Percentiles rank a stretch among this genome's conserved stretches.
These are phyloP conservation scores for Conticribra weissflogii DNA, from an alignment of 108 stramenopile genomes.

Conservation along the genomic window DNA sequence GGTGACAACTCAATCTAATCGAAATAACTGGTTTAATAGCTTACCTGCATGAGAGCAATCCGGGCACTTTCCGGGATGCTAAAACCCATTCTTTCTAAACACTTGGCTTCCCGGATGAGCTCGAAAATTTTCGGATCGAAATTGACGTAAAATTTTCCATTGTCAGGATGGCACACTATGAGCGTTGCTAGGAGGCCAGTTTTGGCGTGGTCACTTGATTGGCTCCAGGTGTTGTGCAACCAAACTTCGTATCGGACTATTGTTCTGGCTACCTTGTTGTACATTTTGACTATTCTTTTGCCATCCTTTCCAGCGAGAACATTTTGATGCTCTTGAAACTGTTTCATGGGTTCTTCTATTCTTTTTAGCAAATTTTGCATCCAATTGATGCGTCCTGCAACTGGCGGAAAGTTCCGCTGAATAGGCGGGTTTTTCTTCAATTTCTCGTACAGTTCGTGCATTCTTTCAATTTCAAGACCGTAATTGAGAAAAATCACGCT, in stretches of 20 bases:
- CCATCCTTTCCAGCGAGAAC: slow-evolving; percentile 89
- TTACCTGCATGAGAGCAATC: slow-evolving; percentile 79
- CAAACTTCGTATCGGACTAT: slow-evolving; percentile 91
- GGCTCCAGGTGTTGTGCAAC: slow-evolving; percentile 94
- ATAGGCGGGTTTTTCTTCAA: slow-evolving; percentile 91
- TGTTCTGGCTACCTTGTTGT: slow-evolving; percentile 92
- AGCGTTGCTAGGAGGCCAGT: slow-evolving; percentile 93
- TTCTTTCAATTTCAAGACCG: slow-evolving; percentile 90
- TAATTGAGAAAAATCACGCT: slow-evolving; percentile 93
- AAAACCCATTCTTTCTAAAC: slow-evolving; percentile 90
- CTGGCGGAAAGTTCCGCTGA: slow-evolving; percentile 87
- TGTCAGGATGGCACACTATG: slow-evolving; percentile 91
- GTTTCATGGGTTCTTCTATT: slow-evolving; percentile 93
- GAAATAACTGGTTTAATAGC: background rate
- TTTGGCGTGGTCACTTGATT: slow-evolving; percentile 88
- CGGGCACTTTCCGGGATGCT: slow-evolving; percentile 88
- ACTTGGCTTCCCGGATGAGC: slow-evolving; percentile 92
- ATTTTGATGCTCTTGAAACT: slow-evolving; percentile 79
- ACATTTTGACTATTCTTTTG: slow-evolving; percentile 88
- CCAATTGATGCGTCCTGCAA: slow-evolving; percentile 92
- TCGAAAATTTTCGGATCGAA: slow-evolving; percentile 91
- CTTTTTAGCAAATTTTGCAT: slow-evolving; percentile 87
- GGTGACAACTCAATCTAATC: background rate
- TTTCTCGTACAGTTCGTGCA: slow-evolving; percentile 91
- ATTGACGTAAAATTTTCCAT: slow-evolving; percentile 90